Evolutionary conservation across 331 rosid genomes (phyloP), one percentile per base, ranked within the genome.

Genomic region (Stylosanthes scabra): DNA sequence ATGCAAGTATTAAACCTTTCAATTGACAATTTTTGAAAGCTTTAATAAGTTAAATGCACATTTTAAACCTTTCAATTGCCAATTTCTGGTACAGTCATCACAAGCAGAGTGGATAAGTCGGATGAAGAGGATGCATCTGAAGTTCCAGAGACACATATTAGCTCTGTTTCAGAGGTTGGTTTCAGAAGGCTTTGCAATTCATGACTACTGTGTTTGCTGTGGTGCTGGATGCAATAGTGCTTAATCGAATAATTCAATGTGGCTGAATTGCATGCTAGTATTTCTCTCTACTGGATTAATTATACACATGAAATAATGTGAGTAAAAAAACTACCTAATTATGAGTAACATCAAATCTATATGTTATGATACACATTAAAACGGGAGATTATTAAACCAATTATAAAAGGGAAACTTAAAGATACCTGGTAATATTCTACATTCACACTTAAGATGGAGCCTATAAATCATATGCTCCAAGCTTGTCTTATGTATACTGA

Each of bases 81-180:
- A 8, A 57, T 71, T 49, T 52, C 47, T 29, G 31, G 42, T 78
- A 80, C 90, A 84, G 93, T 86, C 63, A 73, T 78, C 49, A 82
- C 81, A 66, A 85, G 80, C 83, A 72, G 85, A 40, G 70, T 75
- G 61, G 89, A 83, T 41, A 76, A 70, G 59, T 70, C 87, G 58
- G 88, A 82, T 77, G 91, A 71, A 71, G 89, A 81, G 62, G 64
- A 59, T 77, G 75, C 85, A 59, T 87, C 91, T 42, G 76, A 87
- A 67, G 77, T 64, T 51, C 81, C 39, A 77, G 91, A 85, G 78
- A 45, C 85, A 64, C 75, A 79, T 20, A 61, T 74, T 71, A 71
- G 78, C 86, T 76, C 91, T 61, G 41, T 66, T 20, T 85, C 88
- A n/a, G 92, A 90, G 97, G 99, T 92, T 79, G 75, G 85, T 81